Conservation (phyloP, 768 basidiomycete species). For the Lactifluus piperatus region DNA sequence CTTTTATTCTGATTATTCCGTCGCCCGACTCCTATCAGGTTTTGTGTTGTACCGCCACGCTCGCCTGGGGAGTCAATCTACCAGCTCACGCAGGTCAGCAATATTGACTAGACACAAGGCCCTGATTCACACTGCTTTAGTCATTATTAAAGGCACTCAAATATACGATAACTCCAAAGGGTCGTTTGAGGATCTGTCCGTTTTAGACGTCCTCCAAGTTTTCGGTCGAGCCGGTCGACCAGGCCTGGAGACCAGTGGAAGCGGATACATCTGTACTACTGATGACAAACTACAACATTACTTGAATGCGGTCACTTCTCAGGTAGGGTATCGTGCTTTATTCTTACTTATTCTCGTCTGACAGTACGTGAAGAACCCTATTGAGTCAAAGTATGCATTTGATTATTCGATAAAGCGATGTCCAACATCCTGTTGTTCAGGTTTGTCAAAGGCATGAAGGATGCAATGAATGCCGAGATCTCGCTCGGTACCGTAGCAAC, state of each 20-base stretch:
- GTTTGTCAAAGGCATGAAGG: conserved; percentile 78
- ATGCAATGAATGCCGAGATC: conserved; percentile 93
- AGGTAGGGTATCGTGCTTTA: conserved; percentile 36
- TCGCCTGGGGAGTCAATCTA: conserved; percentile 99
- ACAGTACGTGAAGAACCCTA: conserved; percentile 56
- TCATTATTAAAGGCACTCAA: conserved; percentile 96
- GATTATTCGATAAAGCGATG: neutral
- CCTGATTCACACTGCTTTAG: conserved; percentile 31
- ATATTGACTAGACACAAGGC: conserved; percentile 1
- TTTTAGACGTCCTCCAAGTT: conserved; percentile 94
- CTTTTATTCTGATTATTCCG: neutral
- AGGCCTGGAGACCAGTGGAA: conserved; percentile 83
- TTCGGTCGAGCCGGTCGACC: conserved; percentile 94
- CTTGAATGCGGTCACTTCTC: conserved; percentile 77
- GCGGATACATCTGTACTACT: conserved; percentile 94
- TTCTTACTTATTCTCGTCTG: conserved; percentile 2
- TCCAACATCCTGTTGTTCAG: conserved; percentile 23
- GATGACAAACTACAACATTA: conserved; percentile 91
- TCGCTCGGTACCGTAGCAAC: conserved; percentile 89
- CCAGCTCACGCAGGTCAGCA: conserved; percentile 87
- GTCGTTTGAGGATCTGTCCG: conserved; percentile 83
- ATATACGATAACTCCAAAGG: conserved; percentile 90
- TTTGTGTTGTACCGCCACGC: conserved; percentile 93
- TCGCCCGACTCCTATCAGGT: conserved; percentile 47
- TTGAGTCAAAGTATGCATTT: conserved; percentile 79